Base-by-base conservation (phyloP, 1,284 basidiomycete species). In the Marasmius oreades region DNA sequence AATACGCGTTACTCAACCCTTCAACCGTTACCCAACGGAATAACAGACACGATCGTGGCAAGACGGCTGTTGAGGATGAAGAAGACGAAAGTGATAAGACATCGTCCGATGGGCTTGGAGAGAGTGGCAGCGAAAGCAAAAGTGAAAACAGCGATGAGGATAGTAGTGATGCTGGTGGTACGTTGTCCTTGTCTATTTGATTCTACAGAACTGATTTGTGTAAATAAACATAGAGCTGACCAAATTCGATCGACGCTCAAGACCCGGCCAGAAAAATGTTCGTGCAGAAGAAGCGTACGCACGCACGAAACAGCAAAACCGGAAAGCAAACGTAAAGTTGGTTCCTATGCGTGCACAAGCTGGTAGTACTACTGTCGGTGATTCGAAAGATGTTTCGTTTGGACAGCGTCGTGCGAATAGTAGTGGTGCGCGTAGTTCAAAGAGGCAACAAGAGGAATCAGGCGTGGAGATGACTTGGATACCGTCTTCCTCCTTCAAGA, bases 1-100 rank as follows among this genome's bases (percentile, higher is more conserved):
- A 98, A 73, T 99, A 82, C 68, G 89, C 89, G 22, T 74, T 98
- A 63, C 82, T 98, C 69, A 96, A 99, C 69, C 96, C 97, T 3
- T 95, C 92, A 7, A 75, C 84, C 5, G 80, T 80, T 33, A 84
- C 84, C 5, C 81, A 80, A 62, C 77, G 73, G 63, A 69, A 69
- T 33, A 51, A 51, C 18, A 43, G 55, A 23, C 20, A 46, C 45
- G 70, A 69, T 62, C 69, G 70, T 65, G 74, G 63, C 46, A 90
- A 81, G 74, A 94, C 94, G 0, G 92, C 91, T 4, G 93, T 93
- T 23, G 92, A 95, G 67, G 85, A 92, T 42, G 93, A 96, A 65
- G 91, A 93, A 56, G 92, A 93, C 23, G 90, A 95, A 69, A 93
- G 90, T 65, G 92, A 93, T 57, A 84, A 81, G 64, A 66, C 74